Conservation (phyloP, 306 rosid species). For the Gastrolobium villosum region DNA sequence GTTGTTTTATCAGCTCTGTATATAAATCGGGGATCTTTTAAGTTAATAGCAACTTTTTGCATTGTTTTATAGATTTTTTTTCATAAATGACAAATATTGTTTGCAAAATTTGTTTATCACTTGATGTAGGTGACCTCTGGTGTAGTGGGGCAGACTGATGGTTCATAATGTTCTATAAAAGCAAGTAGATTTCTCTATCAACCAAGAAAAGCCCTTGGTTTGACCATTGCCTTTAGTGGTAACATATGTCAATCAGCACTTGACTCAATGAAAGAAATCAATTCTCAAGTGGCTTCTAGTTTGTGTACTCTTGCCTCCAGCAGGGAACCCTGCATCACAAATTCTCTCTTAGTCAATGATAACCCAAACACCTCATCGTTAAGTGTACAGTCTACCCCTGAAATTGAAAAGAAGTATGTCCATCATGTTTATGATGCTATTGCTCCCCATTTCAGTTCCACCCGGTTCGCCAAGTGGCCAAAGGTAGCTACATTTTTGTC, state of each 20-base stretch:
- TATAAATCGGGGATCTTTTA: no score
- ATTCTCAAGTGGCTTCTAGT: constrained; percentile 56
- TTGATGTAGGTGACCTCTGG: constrained; percentile 47
- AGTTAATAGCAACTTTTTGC: no score
- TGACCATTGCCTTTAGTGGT: constrained; percentile 35
- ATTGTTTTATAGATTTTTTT: neutral
- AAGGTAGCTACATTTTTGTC: constrained; percentile 84
- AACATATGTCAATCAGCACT: constrained; percentile 43
- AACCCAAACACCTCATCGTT: constrained; percentile 46
- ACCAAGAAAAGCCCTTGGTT: constrained; percentile 38
- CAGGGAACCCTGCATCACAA: constrained; percentile 51
- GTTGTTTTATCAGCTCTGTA: no score
- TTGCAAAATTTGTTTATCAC: constrained; percentile 9
- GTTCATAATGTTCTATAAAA: constrained; percentile 45
- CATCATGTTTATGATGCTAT: constrained; percentile 93
- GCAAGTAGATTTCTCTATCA: constrained; percentile 43
- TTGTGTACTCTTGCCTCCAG: constrained; percentile 43
- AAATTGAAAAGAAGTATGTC: constrained; percentile 92
- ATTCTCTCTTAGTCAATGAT: constrained; percentile 46
- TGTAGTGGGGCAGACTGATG: constrained; percentile 49
- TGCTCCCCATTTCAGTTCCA: constrained; percentile 93
- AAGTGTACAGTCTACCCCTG: constrained; percentile 77
- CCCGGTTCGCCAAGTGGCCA: constrained; percentile 96
- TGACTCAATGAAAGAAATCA: constrained; percentile 66
- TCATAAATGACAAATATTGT: neutral